These are phyloP conservation scores for Arabidopsis arenosa DNA, from an alignment of 345 rosid genomes.

Conservation along the genomic window DNA sequence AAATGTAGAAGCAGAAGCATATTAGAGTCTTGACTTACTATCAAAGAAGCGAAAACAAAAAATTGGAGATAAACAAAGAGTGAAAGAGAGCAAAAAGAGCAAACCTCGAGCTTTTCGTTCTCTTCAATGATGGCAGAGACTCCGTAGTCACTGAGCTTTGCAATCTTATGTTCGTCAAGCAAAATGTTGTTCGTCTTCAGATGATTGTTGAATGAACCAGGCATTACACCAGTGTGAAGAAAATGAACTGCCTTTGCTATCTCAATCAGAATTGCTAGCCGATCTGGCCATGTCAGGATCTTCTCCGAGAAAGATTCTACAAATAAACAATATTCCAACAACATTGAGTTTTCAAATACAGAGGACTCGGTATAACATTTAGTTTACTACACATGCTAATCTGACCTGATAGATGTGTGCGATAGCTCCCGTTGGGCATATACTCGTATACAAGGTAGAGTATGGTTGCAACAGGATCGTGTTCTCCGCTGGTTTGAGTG, in stretches of 20 bases:
- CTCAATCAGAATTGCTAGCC: conserved; percentile 79
- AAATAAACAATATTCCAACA: conserved; percentile 6
- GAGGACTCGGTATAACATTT: background rate
- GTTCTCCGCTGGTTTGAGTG: conserved; percentile 54
- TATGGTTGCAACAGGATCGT: conserved; percentile 53
- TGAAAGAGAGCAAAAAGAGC: conserved; percentile 21
- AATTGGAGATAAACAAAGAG: conserved; percentile 16
- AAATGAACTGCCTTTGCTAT: conserved; percentile 96
- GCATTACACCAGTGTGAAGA: conserved; percentile 85
- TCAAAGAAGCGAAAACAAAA: conserved; percentile 16
- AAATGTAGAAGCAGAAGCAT: conserved; percentile 25
- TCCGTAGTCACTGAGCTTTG: conserved; percentile 98
- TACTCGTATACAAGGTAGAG: conserved; percentile 86
- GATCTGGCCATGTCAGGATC: conserved; percentile 81
- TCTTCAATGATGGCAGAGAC: conserved; percentile 73
- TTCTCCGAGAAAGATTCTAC: conserved; percentile 76
- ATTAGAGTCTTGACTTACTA: conserved; percentile 20
- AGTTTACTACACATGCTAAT: conserved; percentile 18
- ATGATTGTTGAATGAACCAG: conserved; percentile 72
- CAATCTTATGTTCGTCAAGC: conserved; percentile 85
- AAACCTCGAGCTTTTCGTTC: conserved; percentile 71
- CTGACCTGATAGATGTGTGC: conserved; percentile 77
- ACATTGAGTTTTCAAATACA: conserved; percentile 25
- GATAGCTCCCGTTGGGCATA: conserved; percentile 70
- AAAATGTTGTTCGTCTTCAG: conserved; percentile 80